These are phyloP conservation scores for Dunaliella primolecta DNA, from an alignment of 139 green algal genomes.

Conservation along the genomic window DNA sequence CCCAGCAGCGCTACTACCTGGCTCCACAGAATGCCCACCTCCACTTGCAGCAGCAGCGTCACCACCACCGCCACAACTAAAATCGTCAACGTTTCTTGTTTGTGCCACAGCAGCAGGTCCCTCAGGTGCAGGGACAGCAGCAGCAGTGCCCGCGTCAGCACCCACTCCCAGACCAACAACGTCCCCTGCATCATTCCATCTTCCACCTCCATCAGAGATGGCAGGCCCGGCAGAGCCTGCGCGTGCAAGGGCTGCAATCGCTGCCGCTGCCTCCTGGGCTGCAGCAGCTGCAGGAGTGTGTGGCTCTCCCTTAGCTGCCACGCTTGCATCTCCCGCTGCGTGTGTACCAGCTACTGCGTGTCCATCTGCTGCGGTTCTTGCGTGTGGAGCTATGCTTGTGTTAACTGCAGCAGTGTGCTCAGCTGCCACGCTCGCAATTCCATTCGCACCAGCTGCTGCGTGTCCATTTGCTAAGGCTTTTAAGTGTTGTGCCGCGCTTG, in stretches of 20 bases:
- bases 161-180: neutral
- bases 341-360: too few species aligned
- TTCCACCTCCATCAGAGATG: too few species aligned
- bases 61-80: neutral
- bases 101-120: neutral
- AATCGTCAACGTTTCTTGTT: neutral
- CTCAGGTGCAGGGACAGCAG: neutral
- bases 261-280: too few species aligned
- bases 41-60: neutral
- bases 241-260: too few species aligned
- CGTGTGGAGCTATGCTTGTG: neutral
- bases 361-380: neutral
- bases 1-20: neutral
- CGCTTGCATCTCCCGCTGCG: too few species aligned
- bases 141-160: neutral
- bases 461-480: neutral
- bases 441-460: neutral
- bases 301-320: too few species aligned
- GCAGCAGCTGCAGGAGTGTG: too few species aligned
- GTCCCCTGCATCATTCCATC: too few species aligned
- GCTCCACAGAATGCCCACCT: neutral
- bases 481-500: neutral
- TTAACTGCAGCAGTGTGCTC: neutral
- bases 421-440: too few species aligned
- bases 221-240: too few species aligned